Base-by-base conservation (phyloP, 2,329 filamentous ascomycete genomes). In the Alternaria sp. region DNA sequence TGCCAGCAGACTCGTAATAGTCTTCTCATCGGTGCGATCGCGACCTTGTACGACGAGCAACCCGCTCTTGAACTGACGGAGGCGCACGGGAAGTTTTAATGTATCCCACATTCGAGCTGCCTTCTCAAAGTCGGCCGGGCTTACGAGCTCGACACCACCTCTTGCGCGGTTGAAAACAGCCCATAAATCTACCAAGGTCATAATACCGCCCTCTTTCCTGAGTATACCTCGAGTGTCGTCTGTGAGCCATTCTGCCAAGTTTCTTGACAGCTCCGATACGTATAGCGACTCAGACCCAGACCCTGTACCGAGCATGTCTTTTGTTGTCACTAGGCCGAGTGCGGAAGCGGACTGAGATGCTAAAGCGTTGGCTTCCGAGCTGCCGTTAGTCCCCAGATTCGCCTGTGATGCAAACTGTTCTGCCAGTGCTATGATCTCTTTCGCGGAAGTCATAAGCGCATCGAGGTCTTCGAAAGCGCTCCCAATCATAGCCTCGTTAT, bases 401-500 rank as follows among this genome's bases (percentile, higher is more conserved):
- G 85, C 83, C 74, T 94, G 91, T 12, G 88, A 85, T 2, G 93
- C 90, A 71, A 98, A 95, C 15, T 89, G 89, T 79, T 98, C 95
- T 1, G 96, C 96, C 45, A 99, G 89, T 6, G 93, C 93, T 54
- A 98, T 91, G 52, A 99, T 93, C 77, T 99, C 93, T 77, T 98
- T 97, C 6, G 96, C 96, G 4, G 95, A 97, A 4, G 94, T 93
- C 95, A 98, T 99, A 40, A 99, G 85, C 4, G 96, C 94, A 77
- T 98, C 95, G 0, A 99, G 87, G 74, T 99, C 96, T 77, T 97
- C 95, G 74, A 99, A 99, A 0, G 96, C 94, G 68, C 88, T 93
- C 25, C 95, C 95, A 68, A 99, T 97, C 54, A 97, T 90, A 10
- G 93, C 82, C 79, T 97, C 93, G 72, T 97, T 98, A 79, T 97